A percentile compares a stretch with the other conserved stretches of the same genome.
These are phyloP conservation scores for Bipolaris sorokiniana DNA, from an alignment of 2,329 filamentous ascomycete genomes.

Conservation along the genomic window DNA sequence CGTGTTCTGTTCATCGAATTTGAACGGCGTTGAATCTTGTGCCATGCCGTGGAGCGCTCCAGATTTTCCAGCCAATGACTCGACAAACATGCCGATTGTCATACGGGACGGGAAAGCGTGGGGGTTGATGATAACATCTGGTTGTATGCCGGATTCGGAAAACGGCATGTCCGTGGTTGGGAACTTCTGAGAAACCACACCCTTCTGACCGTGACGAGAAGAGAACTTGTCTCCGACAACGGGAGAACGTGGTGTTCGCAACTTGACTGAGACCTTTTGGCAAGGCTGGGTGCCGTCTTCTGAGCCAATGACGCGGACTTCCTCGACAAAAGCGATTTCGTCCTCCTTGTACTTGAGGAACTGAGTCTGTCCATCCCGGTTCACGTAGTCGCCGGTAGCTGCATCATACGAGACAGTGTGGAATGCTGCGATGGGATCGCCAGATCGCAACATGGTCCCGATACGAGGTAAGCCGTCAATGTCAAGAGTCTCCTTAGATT, in stretches of 20 bases:
- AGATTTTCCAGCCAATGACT: conserved; percentile 93
- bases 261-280: conserved; percentile 90
- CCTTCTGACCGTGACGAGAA: conserved; percentile 96
- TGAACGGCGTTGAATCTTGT: conserved; percentile 94
- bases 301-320: conserved; percentile 86
- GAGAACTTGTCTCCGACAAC: conserved; percentile 99
- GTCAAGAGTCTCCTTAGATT: conserved; percentile 76
- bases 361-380: conserved; percentile 83
- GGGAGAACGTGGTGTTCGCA: conserved; percentile 86
- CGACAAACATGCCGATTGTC: conserved; percentile 99
- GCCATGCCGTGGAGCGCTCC: conserved; percentile 94
- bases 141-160: conserved; percentile 93
- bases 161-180: conserved; percentile 94
- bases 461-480: conserved; percentile 85
- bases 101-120: conserved; percentile 99
- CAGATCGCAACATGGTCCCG: conserved; percentile 77
- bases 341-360: conserved; percentile 94
- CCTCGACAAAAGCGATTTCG: conserved; percentile 87
- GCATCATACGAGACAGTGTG: conserved; percentile 83
- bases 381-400: conserved; percentile 75
- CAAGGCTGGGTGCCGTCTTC: conserved; percentile 82
- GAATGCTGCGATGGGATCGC: conserved; percentile 86
- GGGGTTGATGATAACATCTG: conserved; percentile 98
- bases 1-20: conserved; percentile 89
- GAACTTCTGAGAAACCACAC: conserved; percentile 96